Evolutionary conservation across 805 yeast species (phyloP).

Genomic region (Ogataea pilisensis): DNA sequence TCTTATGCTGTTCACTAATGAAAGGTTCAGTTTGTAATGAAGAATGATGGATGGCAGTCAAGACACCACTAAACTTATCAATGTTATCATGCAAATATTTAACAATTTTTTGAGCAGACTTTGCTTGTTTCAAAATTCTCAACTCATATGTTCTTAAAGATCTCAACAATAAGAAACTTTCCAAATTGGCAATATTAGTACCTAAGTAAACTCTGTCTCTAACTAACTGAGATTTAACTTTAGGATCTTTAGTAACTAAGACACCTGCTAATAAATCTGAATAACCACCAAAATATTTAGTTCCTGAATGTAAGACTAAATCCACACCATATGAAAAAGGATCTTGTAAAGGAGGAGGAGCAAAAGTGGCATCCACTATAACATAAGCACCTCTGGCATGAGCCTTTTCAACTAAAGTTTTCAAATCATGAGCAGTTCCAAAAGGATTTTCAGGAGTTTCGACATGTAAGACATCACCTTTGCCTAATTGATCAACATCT

Average conservation of each 20-base stretch:
- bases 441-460: constrained; percentile 90
- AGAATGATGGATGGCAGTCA: constrained; percentile 61
- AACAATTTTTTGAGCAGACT: constrained; percentile 59
- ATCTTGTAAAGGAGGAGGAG: constrained; percentile 85
- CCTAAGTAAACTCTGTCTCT: constrained; percentile 71
- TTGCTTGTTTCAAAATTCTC: constrained; percentile 64
- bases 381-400: constrained; percentile 73
- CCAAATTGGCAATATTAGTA: constrained; percentile 74
- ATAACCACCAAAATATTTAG: constrained; percentile 95
- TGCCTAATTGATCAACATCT: constrained; percentile 42
- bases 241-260: constrained; percentile 56
- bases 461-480: constrained; percentile 76
- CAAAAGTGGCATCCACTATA: constrained; percentile 82
- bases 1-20: constrained; percentile 61
- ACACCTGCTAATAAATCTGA: constrained; percentile 85
- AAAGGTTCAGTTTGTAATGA: constrained; percentile 70
- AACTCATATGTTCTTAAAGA: constrained; percentile 78
- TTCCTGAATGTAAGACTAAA: constrained; percentile 87
- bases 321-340: constrained; percentile 85
- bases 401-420: constrained; percentile 61
- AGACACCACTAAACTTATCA: constrained; percentile 43
- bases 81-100: constrained; percentile 50
- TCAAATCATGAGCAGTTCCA: constrained; percentile 62
- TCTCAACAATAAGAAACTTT: constrained; percentile 67
- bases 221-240: constrained; percentile 42